Conservation (phyloP, 106 monocot genomes). For the Amphibolis antarctica region DNA sequence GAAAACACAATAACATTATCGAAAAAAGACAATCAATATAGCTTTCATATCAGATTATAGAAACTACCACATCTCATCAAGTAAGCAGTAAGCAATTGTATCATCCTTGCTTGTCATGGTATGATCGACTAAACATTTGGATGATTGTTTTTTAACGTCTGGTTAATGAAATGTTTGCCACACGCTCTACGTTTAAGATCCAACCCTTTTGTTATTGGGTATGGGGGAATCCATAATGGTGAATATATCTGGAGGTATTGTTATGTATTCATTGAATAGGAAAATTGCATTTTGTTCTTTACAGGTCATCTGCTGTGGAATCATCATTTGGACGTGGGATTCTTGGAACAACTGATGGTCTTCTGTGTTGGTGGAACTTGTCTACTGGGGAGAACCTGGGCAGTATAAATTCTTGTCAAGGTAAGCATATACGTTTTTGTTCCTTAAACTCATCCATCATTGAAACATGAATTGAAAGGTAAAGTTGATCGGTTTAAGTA, state of each 20-base stretch:
- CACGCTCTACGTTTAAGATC: neutral
- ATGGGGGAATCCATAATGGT: neutral
- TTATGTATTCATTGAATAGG: neutral
- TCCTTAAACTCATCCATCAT: too few species aligned
- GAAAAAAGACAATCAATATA: neutral
- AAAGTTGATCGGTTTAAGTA: too few species aligned
- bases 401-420: conserved; percentile 3
- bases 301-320: conserved; percentile 11
- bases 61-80: too few species aligned
- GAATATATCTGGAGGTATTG: neutral
- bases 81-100: too few species aligned
- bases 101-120: too few species aligned
- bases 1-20: neutral
- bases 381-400: conserved; percentile 11
- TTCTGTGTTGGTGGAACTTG: conserved; percentile 14
- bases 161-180: neutral
- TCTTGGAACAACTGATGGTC: conserved; percentile 14
- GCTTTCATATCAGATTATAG: neutral
- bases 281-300: neutral
- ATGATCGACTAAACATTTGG: too few species aligned
- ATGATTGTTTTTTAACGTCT: too few species aligned
- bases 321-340: conserved; percentile 10
- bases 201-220: neutral
- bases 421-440: neutral
- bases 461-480: too few species aligned